phyloP scores from a whole-genome alignment of 176 grass and related monocot genomes.

The Eremochloa ophiuroides region DNA sequence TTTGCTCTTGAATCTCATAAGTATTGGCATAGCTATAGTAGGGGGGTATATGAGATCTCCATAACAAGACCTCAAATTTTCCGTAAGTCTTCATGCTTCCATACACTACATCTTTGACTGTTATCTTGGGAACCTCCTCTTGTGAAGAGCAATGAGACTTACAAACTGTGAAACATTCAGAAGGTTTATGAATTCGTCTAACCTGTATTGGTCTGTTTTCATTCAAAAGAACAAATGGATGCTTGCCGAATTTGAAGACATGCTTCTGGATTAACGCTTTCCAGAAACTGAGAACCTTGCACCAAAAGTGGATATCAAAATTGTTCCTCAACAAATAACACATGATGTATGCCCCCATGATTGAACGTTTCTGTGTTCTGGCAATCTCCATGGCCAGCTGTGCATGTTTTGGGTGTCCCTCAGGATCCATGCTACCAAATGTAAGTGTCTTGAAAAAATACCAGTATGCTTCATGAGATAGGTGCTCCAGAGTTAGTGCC shows the following conservation, averaged over 20 bases:
- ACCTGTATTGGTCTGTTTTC: neutral
- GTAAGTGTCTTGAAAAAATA: no score
- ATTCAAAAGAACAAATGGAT: neutral
- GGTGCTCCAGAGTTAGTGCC: no score
- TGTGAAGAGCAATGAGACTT: neutral
- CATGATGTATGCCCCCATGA: neutral
- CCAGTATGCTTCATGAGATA: no score
- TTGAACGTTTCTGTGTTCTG: neutral
- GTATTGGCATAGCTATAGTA: conserved; percentile 7
- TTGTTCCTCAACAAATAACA: neutral
- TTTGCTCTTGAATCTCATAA: neutral
- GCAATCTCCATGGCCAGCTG: neutral
- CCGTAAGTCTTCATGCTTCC: neutral
- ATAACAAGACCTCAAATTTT: neutral
- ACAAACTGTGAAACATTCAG: neutral
- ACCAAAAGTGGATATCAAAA: neutral
- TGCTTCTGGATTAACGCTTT: neutral
- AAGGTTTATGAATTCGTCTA: neutral
- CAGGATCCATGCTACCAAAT: neutral
- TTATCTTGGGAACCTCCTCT: neutral
- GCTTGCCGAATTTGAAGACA: neutral
- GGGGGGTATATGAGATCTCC: neutral
- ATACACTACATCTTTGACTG: neutral
- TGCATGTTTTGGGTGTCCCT: neutral
- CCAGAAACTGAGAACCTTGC: neutral